Conservation (phyloP, 352 stramenopile genomes). For the Globisporangium nagaii region DNA sequence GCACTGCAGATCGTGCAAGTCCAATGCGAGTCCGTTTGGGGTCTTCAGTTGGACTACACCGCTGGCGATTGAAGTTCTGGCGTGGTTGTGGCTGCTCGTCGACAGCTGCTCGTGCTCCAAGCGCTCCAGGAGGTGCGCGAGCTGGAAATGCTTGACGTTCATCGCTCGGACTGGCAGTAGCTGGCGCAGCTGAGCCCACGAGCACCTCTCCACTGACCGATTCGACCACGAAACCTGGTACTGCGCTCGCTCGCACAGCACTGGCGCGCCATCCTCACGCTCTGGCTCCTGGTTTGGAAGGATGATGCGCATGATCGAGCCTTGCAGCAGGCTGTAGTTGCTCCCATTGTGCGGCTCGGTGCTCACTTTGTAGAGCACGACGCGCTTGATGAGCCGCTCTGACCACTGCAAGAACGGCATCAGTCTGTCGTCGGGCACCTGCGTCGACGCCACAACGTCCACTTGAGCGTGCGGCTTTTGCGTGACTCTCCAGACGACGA, state of each 20-base stretch:
- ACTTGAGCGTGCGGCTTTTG: constrained; percentile 18
- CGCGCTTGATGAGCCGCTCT: constrained; percentile 55
- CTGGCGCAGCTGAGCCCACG: constrained; percentile 47
- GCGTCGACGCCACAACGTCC: constrained; percentile 43
- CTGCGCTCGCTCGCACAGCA: constrained; percentile 29
- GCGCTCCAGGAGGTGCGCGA: constrained; percentile 27
- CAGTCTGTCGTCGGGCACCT: constrained; percentile 53
- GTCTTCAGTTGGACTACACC: constrained; percentile 1
- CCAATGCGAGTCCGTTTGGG: constrained; percentile 26
- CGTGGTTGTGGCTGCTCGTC: too few relatives aligned
- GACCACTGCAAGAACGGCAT: constrained; percentile 51
- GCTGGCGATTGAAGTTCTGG: too few relatives aligned
- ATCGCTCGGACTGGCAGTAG: constrained; percentile 56
- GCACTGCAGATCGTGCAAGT: constrained; percentile 23
- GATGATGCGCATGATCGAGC: constrained; percentile 20
- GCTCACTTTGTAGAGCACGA: constrained; percentile 51
- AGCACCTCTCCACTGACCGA: constrained; percentile 31
- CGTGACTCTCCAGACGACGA: constrained; percentile 52
- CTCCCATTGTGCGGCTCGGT: background rate
- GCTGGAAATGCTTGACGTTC: constrained; percentile 66
- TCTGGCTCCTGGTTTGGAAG: background rate
- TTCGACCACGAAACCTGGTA: constrained; percentile 61
- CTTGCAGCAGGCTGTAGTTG: constrained; percentile 24
- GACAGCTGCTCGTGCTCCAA: background rate
- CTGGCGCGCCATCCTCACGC: background rate